Percentiles rank a stretch among this genome's conserved stretches.
phyloP scores from a whole-genome alignment of 768 basidiomycete genomes.

The Suillus paluster region DNA sequence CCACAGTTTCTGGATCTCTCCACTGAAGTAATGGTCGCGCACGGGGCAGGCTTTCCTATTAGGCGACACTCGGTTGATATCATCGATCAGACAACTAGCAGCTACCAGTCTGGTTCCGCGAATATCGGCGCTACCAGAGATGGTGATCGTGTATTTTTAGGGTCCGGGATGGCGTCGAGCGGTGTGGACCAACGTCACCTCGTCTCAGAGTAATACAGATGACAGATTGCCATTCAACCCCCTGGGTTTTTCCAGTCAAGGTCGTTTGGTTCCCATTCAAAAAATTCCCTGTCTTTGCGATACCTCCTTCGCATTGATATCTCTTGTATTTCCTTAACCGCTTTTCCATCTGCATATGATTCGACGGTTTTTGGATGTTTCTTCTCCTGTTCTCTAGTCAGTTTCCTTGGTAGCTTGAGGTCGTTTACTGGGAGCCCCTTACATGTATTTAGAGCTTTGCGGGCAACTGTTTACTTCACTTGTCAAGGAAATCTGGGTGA shows the following conservation, averaged over 20 bases:
- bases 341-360: not conserved
- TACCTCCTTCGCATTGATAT: not conserved
- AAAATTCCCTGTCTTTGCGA: not conserved
- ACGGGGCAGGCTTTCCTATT: conserved; percentile 27
- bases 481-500: not conserved
- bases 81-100: conserved; percentile 9
- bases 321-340: conserved; percentile 2
- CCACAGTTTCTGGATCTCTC: conserved; percentile 35
- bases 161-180: not conserved
- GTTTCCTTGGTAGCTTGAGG: not conserved
- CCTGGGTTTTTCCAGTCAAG: not conserved
- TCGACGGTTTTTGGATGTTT: not conserved
- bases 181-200: not conserved
- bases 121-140: conserved; percentile 1
- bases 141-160: not conserved
- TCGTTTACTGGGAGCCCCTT: not conserved
- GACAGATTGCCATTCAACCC: not conserved
- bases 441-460: not conserved
- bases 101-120: not conserved
- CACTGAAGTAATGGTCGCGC: conserved; percentile 29
- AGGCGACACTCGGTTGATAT: conserved; percentile 37
- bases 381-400: not conserved
- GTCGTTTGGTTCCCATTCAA: not conserved
- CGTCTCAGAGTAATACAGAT: not conserved
- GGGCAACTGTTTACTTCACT: not conserved